phyloP scores from a whole-genome alignment of 2,329 filamentous ascomycete species.

The Triangularia verruculosa region DNA sequence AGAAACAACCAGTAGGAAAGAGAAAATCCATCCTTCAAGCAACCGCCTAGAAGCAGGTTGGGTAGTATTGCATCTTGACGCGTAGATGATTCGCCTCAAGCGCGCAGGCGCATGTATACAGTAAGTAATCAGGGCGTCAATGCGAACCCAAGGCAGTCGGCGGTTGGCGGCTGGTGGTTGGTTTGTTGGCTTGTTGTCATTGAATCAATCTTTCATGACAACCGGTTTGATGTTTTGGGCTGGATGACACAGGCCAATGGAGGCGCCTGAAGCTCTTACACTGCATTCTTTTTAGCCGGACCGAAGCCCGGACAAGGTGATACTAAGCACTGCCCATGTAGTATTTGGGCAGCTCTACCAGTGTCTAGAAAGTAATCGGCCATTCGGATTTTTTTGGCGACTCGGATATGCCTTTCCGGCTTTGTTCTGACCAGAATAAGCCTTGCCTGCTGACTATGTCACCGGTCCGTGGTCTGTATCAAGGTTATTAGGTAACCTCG shows the following conservation, averaged over 20 bases:
- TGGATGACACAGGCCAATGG: neutral
- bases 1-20: conserved; percentile 4
- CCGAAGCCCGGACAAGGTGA: conserved; percentile 6
- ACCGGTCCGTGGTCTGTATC: no score
- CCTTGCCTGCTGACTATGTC: neutral
- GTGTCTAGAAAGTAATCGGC: conserved; percentile 2
- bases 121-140: conserved; percentile 19
- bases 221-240: neutral
- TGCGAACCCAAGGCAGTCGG: conserved; percentile 8
- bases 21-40: neutral
- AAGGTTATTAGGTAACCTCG: no score
- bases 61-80: conserved; percentile 24
- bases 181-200: neutral
- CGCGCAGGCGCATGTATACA: conserved; percentile 14
- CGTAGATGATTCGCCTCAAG: conserved; percentile 18
- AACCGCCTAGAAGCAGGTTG: neutral
- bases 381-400: conserved; percentile 22
- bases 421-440: neutral
- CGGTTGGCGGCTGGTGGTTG: neutral
- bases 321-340: conserved; percentile 18
- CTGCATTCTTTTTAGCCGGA: conserved; percentile 21
- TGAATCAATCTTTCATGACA: neutral
- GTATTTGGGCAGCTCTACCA: conserved; percentile 16
- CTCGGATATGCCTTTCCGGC: conserved; percentile 11
- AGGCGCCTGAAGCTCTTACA: neutral